phyloP scores from a whole-genome alignment of 2,329 filamentous ascomycete genomes.

The Lachnellula subtilissima region DNA sequence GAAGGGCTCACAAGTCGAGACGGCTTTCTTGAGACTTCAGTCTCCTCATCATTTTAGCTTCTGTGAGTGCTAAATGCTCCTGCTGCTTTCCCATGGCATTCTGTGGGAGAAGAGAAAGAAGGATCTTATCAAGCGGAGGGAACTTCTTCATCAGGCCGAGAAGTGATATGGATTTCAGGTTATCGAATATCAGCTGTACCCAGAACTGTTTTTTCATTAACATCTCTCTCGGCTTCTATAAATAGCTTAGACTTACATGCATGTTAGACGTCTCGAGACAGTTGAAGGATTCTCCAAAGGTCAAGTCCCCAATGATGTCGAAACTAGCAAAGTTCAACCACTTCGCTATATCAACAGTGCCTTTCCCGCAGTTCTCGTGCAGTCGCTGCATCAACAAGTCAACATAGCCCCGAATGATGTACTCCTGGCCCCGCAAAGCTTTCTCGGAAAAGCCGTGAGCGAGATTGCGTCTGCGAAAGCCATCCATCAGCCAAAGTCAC shows the following conservation, averaged over 20 bases:
- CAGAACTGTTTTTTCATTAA: background rate
- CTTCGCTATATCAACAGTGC: conserved; percentile 25
- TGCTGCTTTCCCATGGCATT: background rate
- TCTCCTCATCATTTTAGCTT: background rate
- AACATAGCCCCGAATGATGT: conserved; percentile 36
- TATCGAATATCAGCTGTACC: background rate
- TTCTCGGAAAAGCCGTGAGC: conserved; percentile 31
- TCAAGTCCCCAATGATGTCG: conserved; percentile 39
- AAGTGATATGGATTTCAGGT: background rate
- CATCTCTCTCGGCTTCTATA: background rate
- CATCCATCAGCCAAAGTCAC: background rate
- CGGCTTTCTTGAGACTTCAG: background rate
- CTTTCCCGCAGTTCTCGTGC: conserved; percentile 12
- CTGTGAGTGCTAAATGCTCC: background rate
- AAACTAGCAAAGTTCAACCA: conserved; percentile 35
- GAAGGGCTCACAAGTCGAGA: conserved; percentile 6
- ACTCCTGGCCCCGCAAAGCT: conserved; percentile 31
- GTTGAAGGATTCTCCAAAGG: conserved; percentile 39
- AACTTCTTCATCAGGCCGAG: background rate
- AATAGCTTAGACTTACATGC: background rate
- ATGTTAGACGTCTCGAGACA: conserved; percentile 22
- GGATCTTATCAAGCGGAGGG: background rate
- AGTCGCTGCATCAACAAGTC: conserved; percentile 35
- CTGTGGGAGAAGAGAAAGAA: background rate
- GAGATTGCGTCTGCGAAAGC: conserved; percentile 18